Evolutionary conservation across 805 yeast species (phyloP).

Genomic region (Candida arabinofermentans): DNA sequence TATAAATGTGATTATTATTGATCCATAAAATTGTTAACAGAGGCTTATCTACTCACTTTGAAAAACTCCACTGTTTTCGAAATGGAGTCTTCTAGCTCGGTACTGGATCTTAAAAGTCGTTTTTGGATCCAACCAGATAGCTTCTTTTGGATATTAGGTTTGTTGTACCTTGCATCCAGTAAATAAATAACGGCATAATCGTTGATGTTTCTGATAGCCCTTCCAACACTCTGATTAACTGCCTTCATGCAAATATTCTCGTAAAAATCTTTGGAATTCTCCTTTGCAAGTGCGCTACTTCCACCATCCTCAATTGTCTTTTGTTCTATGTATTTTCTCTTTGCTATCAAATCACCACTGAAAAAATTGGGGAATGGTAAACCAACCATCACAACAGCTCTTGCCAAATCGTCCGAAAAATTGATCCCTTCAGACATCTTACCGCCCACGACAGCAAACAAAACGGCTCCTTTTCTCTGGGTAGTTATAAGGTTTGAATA

Average conservation of each 20-base stretch:
- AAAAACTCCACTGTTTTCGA: constrained; percentile 11
- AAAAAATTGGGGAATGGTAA: constrained; percentile 83
- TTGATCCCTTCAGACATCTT: constrained; percentile 91
- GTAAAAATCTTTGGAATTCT: constrained; percentile 53
- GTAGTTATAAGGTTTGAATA: constrained; percentile 44
- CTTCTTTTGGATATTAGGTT: constrained; percentile 45
- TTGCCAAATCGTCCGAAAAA: constrained; percentile 80
- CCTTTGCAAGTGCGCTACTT: constrained; percentile 40
- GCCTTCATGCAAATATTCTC: constrained; percentile 89
- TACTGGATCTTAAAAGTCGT: constrained; percentile 21
- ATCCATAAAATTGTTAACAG: too few relatives aligned
- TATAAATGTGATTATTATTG: too few relatives aligned
- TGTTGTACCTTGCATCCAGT: constrained; percentile 58
- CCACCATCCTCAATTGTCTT: constrained; percentile 47
- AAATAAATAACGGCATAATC: constrained; percentile 79
- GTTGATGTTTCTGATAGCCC: constrained; percentile 79
- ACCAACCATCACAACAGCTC: constrained; percentile 84
- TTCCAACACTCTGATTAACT: constrained; percentile 87
- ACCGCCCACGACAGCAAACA: constrained; percentile 89
- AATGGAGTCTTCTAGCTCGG: constrained; percentile 6
- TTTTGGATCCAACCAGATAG: constrained; percentile 71
- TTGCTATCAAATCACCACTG: constrained; percentile 78
- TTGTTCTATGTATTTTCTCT: constrained; percentile 57
- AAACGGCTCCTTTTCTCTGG: constrained; percentile 50
- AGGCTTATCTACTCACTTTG: background rate